These are phyloP conservation scores for Trichoderma sp. DNA, from an alignment of 2,329 filamentous ascomycete genomes.

Conservation along the genomic window DNA sequence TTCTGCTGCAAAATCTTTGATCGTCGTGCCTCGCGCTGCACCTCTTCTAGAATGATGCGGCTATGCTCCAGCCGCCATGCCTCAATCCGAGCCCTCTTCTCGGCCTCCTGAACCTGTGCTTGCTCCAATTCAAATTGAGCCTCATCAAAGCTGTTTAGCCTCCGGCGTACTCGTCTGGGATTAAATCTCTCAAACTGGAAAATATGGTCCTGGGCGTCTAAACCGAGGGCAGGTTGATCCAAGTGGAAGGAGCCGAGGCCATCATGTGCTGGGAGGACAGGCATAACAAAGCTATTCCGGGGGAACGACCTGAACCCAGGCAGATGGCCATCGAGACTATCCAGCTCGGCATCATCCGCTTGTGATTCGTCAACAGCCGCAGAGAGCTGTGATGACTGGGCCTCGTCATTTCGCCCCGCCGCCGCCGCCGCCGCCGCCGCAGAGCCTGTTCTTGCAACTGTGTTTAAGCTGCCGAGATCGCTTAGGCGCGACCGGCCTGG, in stretches of 20 bases:
- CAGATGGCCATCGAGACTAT: slow-evolving; percentile 89
- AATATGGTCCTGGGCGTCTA: slow-evolving; percentile 75
- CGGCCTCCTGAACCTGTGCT: slow-evolving; percentile 62
- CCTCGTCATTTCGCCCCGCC: slow-evolving; percentile 46
- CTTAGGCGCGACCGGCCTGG: slow-evolving; percentile 72
- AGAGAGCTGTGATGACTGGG: slow-evolving; percentile 43
- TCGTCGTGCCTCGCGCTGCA: slow-evolving; percentile 78
- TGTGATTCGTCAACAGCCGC: slow-evolving; percentile 41
- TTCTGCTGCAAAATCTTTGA: slow-evolving; percentile 51
- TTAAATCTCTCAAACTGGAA: slow-evolving; percentile 90
- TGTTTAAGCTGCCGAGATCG: slow-evolving; percentile 78
- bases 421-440: slow-evolving; percentile 30
- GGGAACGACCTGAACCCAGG: slow-evolving; percentile 77
- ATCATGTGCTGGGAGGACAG: slow-evolving; percentile 88
- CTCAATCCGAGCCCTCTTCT: slow-evolving; percentile 83
- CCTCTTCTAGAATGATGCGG: slow-evolving; percentile 79
- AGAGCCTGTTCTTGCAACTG: slow-evolving; percentile 60
- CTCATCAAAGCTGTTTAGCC: slow-evolving; percentile 55
- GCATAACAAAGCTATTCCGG: slow-evolving; percentile 51
- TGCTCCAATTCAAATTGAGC: slow-evolving; percentile 54
- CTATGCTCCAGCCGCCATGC: slow-evolving; percentile 92
- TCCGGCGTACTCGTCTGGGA: slow-evolving; percentile 62
- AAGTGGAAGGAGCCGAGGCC: slow-evolving; percentile 83
- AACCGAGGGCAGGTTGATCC: slow-evolving; percentile 54
- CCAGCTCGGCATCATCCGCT: slow-evolving; percentile 77